A percentile compares a stretch with the other conserved stretches of the same genome.
Evolutionary conservation across 1,139 yeast genomes (phyloP).

Genomic region (Zygosaccharomyces pseudobailii): DNA sequence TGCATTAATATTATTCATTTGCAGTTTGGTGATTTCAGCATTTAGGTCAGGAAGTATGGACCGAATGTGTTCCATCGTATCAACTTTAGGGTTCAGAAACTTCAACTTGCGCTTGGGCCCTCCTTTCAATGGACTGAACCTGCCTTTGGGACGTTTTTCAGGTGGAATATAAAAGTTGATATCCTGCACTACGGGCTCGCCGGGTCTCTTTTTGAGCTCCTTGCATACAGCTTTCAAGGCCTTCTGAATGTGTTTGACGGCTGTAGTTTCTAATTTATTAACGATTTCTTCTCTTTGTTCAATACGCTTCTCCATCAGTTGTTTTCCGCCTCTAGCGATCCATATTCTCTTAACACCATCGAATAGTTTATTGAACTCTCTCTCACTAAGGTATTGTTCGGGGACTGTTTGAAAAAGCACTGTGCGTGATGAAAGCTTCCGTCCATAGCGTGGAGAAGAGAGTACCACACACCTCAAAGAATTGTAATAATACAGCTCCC

Average conservation of each 20-base stretch:
- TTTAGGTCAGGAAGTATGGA: slow-evolving; percentile 66
- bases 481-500: slow-evolving; percentile 77
- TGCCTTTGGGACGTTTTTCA: slow-evolving; percentile 72
- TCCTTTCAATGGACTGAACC: slow-evolving; percentile 61
- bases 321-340: slow-evolving; percentile 62
- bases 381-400: slow-evolving; percentile 56
- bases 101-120: slow-evolving; percentile 66
- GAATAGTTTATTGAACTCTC: slow-evolving; percentile 56
- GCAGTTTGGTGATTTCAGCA: slow-evolving; percentile 56
- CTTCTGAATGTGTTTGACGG: slow-evolving; percentile 53
- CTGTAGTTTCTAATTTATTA: slow-evolving; percentile 62
- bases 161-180: slow-evolving; percentile 65
- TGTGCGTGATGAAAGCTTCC: slow-evolving; percentile 69
- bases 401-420: slow-evolving; percentile 81
- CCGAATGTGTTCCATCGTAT: slow-evolving; percentile 67
- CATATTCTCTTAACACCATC: slow-evolving; percentile 70
- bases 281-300: slow-evolving; percentile 60
- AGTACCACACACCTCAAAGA: slow-evolving; percentile 77
- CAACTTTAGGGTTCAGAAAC: slow-evolving; percentile 79
- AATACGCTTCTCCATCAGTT: slow-evolving; percentile 51
- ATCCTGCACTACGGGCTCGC: slow-evolving; percentile 46
- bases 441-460: slow-evolving; percentile 74
- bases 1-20: slow-evolving; percentile 47
- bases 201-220: slow-evolving; percentile 33
- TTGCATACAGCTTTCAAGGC: slow-evolving; percentile 66